Evolutionary conservation across 2,329 filamentous ascomycete genomes (phyloP), one percentile per base, ranked within the genome.

Genomic region (Penicillium sp.): DNA sequence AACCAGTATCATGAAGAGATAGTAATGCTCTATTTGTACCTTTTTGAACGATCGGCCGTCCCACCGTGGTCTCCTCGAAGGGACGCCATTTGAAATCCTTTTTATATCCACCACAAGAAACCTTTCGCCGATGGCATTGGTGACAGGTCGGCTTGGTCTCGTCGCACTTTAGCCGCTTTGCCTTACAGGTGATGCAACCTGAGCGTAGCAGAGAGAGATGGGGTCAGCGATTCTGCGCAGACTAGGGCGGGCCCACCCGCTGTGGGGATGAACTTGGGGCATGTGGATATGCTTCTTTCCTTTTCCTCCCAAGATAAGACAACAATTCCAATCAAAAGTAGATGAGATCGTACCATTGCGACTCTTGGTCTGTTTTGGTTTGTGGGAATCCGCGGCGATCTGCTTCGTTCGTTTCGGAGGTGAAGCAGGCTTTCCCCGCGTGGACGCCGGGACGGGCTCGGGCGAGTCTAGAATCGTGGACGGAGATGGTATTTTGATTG

Each of bases 71-170:
- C 64, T 90, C 87, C 68, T 88, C 87, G 66, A 89, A 89, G 0
- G 87, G 83, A 54, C 87, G 81, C 88, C 88, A 91, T 79, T 90
- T 90, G 77, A 89, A 90, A 72, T 89, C 86, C 72, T 89, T 91
- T 73, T 86, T 89, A 75, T 90, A 91, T 37, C 88, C 88, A 59
- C 87, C 88, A 70, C 88, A 91, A 3, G 78, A 72, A 22, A 90
- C 87, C 62, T 83, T 86, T 54, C 88, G 81, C 66, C 84, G 85
- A 47, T 85, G 79, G 70, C 88, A 90, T 76, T 90, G 87, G 59
- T 85, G 79, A 68, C 88, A 90, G 22, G 80, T 82, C 0, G 88
- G 88, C 65, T 90, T 89, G 47, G 83, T 85, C 77, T 91, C 88
- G 72, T 90, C 88, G 75, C 88, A 91, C 76, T 90, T 91, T 54